Conservation (phyloP, 768 basidiomycete genomes). For the Fomitopsis serialis region DNA sequence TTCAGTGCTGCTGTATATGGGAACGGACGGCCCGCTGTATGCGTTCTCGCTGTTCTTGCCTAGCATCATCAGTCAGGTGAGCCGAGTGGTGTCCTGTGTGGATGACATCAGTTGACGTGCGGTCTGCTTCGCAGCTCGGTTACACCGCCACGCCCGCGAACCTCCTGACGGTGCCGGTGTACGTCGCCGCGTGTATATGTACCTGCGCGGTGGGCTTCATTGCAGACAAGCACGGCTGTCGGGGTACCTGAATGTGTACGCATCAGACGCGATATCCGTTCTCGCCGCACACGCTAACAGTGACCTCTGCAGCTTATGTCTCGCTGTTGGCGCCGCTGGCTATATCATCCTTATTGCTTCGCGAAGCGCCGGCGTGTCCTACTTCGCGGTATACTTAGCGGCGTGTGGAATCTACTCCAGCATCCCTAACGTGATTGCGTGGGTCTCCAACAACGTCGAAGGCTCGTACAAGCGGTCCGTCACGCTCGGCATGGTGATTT, state of each 20-base stretch:
- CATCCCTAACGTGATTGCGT: constrained; percentile 50
- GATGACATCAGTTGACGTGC: neutral
- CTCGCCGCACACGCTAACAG: no score
- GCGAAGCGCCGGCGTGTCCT: constrained; percentile 57
- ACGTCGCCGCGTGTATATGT: constrained; percentile 58
- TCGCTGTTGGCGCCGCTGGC: constrained; percentile 38
- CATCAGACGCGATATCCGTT: neutral
- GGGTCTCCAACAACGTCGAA: constrained; percentile 68
- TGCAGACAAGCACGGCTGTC: constrained; percentile 54
- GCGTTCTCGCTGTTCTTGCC: constrained; percentile 77
- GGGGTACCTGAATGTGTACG: constrained; percentile 63
- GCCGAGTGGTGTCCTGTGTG: constrained; percentile 17
- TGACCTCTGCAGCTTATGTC: constrained; percentile 17
- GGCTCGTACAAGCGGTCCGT: constrained; percentile 75
- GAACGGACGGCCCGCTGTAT: constrained; percentile 63
- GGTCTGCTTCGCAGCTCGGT: constrained; percentile 30
- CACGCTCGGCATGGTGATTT: constrained; percentile 63
- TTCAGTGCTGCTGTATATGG: constrained; percentile 51
- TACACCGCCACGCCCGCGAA: constrained; percentile 70
- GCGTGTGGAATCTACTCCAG: constrained; percentile 74
- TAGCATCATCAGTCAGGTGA: constrained; percentile 67
- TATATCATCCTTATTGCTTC: constrained; percentile 70
- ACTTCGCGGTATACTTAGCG: constrained; percentile 68
- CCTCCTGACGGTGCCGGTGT: constrained; percentile 74
- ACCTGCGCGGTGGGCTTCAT: constrained; percentile 61